These are phyloP conservation scores for Candida piceae DNA, from an alignment of 805 yeast species.

Conservation along the genomic window DNA sequence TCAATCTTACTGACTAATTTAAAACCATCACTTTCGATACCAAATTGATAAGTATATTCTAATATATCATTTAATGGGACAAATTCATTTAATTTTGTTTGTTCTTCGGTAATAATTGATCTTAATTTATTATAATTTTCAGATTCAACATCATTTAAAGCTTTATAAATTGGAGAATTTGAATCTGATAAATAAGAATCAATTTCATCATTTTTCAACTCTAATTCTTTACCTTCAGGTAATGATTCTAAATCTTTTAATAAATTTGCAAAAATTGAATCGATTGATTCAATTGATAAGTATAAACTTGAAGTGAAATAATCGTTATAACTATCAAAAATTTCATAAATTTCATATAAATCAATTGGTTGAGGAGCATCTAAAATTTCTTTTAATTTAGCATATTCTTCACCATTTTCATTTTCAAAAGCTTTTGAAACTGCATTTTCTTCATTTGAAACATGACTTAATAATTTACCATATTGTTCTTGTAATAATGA, in stretches of 20 bases:
- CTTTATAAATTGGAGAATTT: slow-evolving; percentile 16
- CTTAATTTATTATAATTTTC: slow-evolving; percentile 12
- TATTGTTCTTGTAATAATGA: slow-evolving; percentile 12
- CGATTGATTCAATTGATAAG: slow-evolving; percentile 15
- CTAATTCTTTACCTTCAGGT: slow-evolving; percentile 20
- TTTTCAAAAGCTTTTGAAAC: slow-evolving; percentile 22
- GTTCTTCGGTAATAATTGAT: slow-evolving; percentile 15
- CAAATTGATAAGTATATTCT: slow-evolving; percentile 18
- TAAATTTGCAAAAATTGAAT: slow-evolving; percentile 18
- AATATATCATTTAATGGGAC: slow-evolving; percentile 21
- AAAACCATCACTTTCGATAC: slow-evolving; percentile 22
- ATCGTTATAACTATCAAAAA: slow-evolving; percentile 21
- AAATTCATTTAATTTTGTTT: slow-evolving; percentile 14
- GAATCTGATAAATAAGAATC: slow-evolving; percentile 14
- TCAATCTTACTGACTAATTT: slow-evolving; percentile 19
- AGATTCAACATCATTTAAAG: slow-evolving; percentile 20
- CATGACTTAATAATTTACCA: slow-evolving; percentile 14
- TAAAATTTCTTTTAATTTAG: slow-evolving; percentile 17
- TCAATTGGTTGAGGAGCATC: slow-evolving; percentile 24
- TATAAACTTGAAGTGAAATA: slow-evolving; percentile 16
- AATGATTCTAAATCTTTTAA: slow-evolving; percentile 19
- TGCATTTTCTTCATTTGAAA: slow-evolving; percentile 16
- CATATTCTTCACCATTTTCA: slow-evolving; percentile 13
- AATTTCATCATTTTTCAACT: slow-evolving; percentile 16
- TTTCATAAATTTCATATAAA: slow-evolving; percentile 22